Evolutionary conservation across 257 asterid genomes (phyloP), one percentile per base, ranked within the genome.

Genomic region (Anisodus acutangulus): DNA sequence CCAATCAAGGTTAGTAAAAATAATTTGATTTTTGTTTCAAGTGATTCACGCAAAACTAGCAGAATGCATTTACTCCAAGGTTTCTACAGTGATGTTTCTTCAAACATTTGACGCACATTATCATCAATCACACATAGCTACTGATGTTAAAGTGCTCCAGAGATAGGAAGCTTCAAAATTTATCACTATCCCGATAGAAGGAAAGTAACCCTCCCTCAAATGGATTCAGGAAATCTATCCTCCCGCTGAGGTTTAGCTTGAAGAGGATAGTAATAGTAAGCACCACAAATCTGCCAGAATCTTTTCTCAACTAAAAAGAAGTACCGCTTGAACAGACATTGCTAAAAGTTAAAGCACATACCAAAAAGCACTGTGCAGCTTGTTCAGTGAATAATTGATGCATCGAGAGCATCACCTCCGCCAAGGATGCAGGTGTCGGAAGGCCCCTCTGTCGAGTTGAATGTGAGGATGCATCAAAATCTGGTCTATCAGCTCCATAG

Each of bases 361-460:
- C 99, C 94, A 22, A 86, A 87, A 95, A 91, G 93, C 96, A 91
- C 82, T 87, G 93, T 3, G 90, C 84, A 62, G 93, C 95, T 82
- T 91, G 96, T 83, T 88, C 97, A 82, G 84, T 83, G 80, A 94
- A 91, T 76, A 93, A 78, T 82, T 81, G 92, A 83, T 97, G 92
- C 70, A 93, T 89, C 64, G 93, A 89, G 62, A 88, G 78, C 88
- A 94, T 86, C 88, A 92, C 93, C 84, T 89, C 94, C 43, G 94
- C 95, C 93, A 95, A 89, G 83, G 91, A 88, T 88, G 91, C 95
- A 15, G 98, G 99, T 8, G 93, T 92, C 35, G 97, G 93, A 82
- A 93, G 92, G 85, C 97, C 92, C 89, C 94, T 88, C 84, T 90
- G 88, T 83, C 88, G 92, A 83, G 70, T 78, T 69, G 91, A 85